Evolutionary conservation across 768 basidiomycete genomes (phyloP), one percentile per base, ranked within the genome.

Genomic region (Russula sp.): DNA sequence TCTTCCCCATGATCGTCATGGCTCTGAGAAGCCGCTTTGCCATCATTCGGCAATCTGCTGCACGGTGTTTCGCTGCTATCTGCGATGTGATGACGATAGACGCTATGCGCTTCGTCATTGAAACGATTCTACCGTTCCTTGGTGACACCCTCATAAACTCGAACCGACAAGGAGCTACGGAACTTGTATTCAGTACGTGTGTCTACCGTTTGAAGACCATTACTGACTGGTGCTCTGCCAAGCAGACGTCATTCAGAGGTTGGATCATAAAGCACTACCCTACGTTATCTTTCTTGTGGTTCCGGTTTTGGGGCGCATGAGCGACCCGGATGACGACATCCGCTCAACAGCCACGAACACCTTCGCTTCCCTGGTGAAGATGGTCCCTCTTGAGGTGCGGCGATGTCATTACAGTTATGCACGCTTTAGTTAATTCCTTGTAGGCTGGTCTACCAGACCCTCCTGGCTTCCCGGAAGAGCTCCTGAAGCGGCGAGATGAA

Each of bases 261-360:
- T 99, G 53, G 94, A 98, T 67, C 84, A 97, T 74, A 95, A 94
- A 72, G 89, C 94, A 7, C 77, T 99, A 46, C 96, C 97, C 11
- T 99, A 98, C 70, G 88, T 98, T 9, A 89, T 98, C 63, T 98
- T 99, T 75, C 79, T 99, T 74, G 85, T 99, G 36, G 95, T 98
- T 0, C 97, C 97, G 0, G 84, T 98, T 6, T 84, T 99, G 8
- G 97, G 97, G 8, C 82, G 97, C 39, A 99, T 98, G 97, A 98
- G 93, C 68, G 97, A 99, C 72, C 71, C 84, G 5, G 87, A 98
- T 69, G 93, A 94, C 63, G 89, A 91, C 61, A 88, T 97, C 45
- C 88, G 97, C 32, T 84, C 96, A 34, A 85, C 93, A 2, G 87
- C 97, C 3, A 98, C 97, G n/a, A 94, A 93, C 70, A 95, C 94